Base-by-base conservation (phyloP, 2,329 filamentous ascomycete species). In the Beauveria sp. region DNA sequence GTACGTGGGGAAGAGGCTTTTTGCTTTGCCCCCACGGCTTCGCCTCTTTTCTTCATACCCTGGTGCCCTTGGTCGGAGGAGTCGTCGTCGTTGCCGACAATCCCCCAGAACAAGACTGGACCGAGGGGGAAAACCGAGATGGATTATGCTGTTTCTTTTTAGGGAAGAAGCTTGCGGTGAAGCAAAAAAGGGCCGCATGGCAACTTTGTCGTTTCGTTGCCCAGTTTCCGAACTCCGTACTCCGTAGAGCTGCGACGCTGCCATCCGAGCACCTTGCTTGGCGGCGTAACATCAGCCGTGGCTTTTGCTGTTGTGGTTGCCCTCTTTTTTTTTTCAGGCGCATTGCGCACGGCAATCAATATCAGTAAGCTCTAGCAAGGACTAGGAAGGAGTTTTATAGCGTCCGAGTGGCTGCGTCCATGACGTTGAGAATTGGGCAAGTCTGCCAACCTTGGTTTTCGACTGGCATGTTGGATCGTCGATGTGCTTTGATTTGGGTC, bases 1-100 rank as follows among this genome's bases (percentile, higher is more conserved):
- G 38, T 58, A 52, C 57, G 57, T 59, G 57, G 57, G 38, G 57
- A 59, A 59, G 57, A 59, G 57, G 47, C 57, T 58, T 59, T 52
- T 59, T 45, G 38, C 46, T 59, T 49, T 59, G 57, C 57, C 57
- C 57, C 57, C 57, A 52, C 57, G 57, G 47, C 57, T 59, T 59
- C 57, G 57, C 57, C 57, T 52, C 57, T 45, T 30, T 59, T 24
- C 18, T 30, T 18, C 14, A 10, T 26, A 10, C 34, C 28, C 26
- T 58, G 18, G 14, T 8, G 47, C 26, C 34, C 42, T 43, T 57
- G 42, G 54, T 46, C 55, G 9, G 54, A 50, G 20, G 20, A 24
- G 14, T 14, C 4, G 30, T 14, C 30, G 30, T 34, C 12, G 30
- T 30, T 22, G 18, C 34, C 24, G 24, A 28, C 24, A 10, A 8